Evolutionary conservation across 2,329 filamentous ascomycete species (phyloP), one percentile per base, ranked within the genome.

Genomic region (Aspergillus hortae): DNA sequence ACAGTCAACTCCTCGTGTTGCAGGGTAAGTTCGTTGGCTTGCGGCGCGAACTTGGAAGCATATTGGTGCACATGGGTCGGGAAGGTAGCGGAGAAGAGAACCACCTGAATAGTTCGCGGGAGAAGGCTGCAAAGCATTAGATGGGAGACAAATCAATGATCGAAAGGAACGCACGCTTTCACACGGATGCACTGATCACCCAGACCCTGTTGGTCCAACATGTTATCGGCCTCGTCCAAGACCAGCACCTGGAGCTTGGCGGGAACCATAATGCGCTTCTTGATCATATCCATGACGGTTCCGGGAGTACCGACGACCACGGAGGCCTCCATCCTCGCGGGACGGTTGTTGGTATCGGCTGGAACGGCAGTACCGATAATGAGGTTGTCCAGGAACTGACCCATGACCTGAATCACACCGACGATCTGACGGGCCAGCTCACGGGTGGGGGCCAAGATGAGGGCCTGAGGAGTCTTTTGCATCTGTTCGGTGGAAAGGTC

Each of bases 141-240:
- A 57, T 77, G 3, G 25, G 32, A 14, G 43, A 46, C 4, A 30
- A 23, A 25, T 12, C 17, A 30, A n/a, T 7, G 10, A 27, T 15
- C 4, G 50, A 25, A 52, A 17, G 17, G 15, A n/a, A 75, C 85
- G 64, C 74, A 94, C 90, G 74, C 74, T 77, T 95, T 96, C 62
- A 96, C 90, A 60, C 92, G 86, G 62, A 91, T 83, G 72, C 92
- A 97, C 74, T 99, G 94, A 53, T 97, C 94, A 48, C 94, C 94
- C 50, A 99, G 80, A 47, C 94, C 92, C 74, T 96, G 90, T 73
- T 92, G 88, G 67, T 97, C 94, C 54, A 99, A 78, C 94, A 99
- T 99, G 76, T 96, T 97, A 76, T 99, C 94, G 52, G 94, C 94
- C 76, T 99, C 94, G 66, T 99, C 94, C 48, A 99, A 81, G 51